A percentile compares a stretch with the other conserved stretches of the same genome.
These are phyloP conservation scores for Trichoderma guizhouense DNA, from an alignment of 2,329 filamentous ascomycete genomes.

Conservation along the genomic window DNA sequence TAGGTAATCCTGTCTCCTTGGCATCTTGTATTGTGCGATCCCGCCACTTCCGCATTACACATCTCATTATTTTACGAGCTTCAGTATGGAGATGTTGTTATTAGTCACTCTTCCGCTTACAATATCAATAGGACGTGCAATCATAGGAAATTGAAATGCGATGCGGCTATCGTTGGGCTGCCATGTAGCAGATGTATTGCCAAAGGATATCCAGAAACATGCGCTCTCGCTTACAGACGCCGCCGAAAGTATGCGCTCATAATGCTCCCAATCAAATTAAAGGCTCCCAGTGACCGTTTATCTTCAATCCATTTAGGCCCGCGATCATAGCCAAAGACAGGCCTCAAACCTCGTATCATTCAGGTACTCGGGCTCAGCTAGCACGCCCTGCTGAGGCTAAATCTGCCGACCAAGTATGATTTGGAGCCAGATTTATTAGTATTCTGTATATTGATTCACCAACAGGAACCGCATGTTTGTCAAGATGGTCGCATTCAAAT, in stretches of 20 bases:
- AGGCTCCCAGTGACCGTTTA: not conserved
- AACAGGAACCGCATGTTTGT: not conserved
- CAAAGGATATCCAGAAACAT: not conserved
- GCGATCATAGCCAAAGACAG: not conserved
- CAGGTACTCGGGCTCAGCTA: not conserved
- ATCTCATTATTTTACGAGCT: not conserved
- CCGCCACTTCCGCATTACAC: not conserved
- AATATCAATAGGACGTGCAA: not conserved
- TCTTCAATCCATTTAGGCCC: not conserved
- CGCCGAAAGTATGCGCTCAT: not conserved
- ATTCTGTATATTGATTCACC: not conserved
- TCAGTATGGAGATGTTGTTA: not conserved
- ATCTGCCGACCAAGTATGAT: not conserved
- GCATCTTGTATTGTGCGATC: not conserved
- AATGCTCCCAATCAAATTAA: not conserved
- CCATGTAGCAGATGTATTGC: not conserved
- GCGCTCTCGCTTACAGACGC: not conserved
- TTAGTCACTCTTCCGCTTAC: not conserved
- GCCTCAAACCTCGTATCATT: not conserved
- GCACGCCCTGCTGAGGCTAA: not conserved
- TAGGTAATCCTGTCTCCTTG: not conserved
- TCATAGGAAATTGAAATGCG: not conserved
- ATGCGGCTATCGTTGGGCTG: not conserved
- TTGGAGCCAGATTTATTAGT: not conserved
- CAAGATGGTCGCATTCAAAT: not conserved